These are phyloP conservation scores for Mycena alexandri DNA, from an alignment of 768 basidiomycete genomes.

Conservation along the genomic window DNA sequence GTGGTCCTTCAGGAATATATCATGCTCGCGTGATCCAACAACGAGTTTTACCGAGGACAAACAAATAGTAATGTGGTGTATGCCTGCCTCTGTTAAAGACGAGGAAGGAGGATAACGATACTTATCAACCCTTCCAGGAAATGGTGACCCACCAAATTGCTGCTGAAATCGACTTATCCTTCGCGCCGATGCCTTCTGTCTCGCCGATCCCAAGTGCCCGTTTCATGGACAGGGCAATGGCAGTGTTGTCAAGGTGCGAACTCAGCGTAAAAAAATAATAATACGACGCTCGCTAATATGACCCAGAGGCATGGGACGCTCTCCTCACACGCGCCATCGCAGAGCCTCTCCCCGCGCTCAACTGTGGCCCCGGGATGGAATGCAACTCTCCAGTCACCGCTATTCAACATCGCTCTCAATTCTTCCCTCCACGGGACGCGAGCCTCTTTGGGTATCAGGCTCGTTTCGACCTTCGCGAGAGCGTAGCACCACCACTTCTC, in stretches of 20 bases:
- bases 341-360: slow-evolving; percentile 24
- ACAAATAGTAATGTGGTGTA: too few relatives aligned
- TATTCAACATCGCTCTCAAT: slow-evolving; percentile 17
- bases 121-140: slow-evolving; percentile 26
- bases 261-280: too few relatives aligned
- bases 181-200: slow-evolving; percentile 38
- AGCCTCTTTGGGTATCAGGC: slow-evolving; percentile 28
- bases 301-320: slow-evolving; percentile 24
- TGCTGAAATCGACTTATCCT: slow-evolving; percentile 34
- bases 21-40: too few relatives aligned
- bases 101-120: too few relatives aligned
- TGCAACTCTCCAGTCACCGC: slow-evolving; percentile 27
- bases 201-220: slow-evolving; percentile 33
- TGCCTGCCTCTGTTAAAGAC: too few relatives aligned
- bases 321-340: slow-evolving; percentile 15
- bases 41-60: too few relatives aligned
- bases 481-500: slow-evolving; percentile 13
- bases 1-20: too few relatives aligned
- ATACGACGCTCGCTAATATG: background rate
- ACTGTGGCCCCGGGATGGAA: slow-evolving; percentile 23
- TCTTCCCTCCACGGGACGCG: slow-evolving; percentile 30
- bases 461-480: slow-evolving; percentile 10
- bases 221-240: slow-evolving; percentile 39
- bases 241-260: slow-evolving; percentile 51
- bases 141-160: slow-evolving; percentile 29